Base-by-base conservation (phyloP, 164 flowering plant genomes). In the Berberis vulgaris region DNA sequence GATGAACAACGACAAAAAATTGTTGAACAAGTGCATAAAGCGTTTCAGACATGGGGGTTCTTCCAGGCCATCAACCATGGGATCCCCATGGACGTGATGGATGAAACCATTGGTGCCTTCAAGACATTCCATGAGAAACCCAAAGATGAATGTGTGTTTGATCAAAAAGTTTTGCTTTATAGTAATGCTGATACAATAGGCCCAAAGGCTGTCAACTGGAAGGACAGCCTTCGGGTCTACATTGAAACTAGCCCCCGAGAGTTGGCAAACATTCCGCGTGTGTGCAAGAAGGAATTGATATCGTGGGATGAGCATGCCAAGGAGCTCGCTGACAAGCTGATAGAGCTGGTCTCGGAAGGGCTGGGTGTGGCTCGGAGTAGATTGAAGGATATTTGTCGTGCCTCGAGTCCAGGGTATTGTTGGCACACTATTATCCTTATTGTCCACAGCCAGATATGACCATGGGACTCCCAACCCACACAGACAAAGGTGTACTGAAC, bases 311-410 rank as follows among this genome's bases (percentile, higher is more conserved):
- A 1, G 45, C 45, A 49, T 1, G 72, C 56, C 1, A 71, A 26
- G 13, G 44, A 1, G 57, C 66, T 75, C 53, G 79, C 66, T 2
- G 79, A 69, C 57, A 42, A 7, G 1, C 59, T 80, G 61, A 64
- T 69, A 68, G 75, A 69, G 64, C 12, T 80, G 58, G 38, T 80
- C 49, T 41, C 73, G 10, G 80, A 78, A 62, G 83, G 83, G n/a
- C 38, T 80, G 6, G 81, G 81, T 1, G 55, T 80, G 39, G 66
- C 63, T 1, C 2, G 9, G 0, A 72, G 66, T 10, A 76, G 11
- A 63, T 70, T 78, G 10, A 75, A 74, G 74, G 78, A 77, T 52
- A 77, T 52, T 38, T 80, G 49, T 65, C 65, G 0, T 73, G 65
- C 42, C 11, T 56, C 50, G 77, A 70, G 2, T 2, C 7, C 2